These are phyloP conservation scores for Aeminium ludgeri DNA, from an alignment of 495 filamentous ascomycete species.

Conservation along the genomic window DNA sequence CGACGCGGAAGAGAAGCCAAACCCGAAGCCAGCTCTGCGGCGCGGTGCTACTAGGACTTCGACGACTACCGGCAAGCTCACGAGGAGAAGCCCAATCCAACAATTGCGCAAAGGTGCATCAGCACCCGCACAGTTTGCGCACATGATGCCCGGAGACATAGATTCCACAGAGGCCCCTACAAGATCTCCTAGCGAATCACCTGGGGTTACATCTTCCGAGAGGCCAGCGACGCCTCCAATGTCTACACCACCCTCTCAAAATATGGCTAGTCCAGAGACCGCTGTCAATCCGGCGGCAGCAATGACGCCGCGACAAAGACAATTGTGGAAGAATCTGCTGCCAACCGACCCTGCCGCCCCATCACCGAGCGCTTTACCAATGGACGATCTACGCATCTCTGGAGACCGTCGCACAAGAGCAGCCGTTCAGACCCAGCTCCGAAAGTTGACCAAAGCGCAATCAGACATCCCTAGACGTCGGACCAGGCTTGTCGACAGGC, in stretches of 20 bases:
- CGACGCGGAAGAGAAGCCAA: neutral
- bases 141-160: constrained; percentile 17
- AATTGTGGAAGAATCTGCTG: constrained; percentile 20
- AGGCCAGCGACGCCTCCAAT: constrained; percentile 13
- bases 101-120: constrained; percentile 16
- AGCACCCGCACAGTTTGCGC: constrained; percentile 18
- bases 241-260: constrained; percentile 3
- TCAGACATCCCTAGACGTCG: constrained; percentile 19
- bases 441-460: constrained; percentile 13
- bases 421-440: neutral
- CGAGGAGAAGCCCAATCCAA: neutral
- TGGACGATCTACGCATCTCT: constrained; percentile 16
- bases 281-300: constrained; percentile 1
- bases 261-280: neutral
- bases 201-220: no score
- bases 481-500: constrained; percentile 19
- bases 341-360: constrained; percentile 11
- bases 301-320: constrained; percentile 20
- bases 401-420: constrained; percentile 2
- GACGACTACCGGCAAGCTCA: no score
- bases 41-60: no score
- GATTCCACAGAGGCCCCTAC: constrained; percentile 5
- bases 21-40: neutral
- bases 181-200: constrained; percentile 11
- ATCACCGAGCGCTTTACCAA: constrained; percentile 18